A percentile compares a stretch with the other conserved stretches of the same genome.
These are phyloP conservation scores for Suillus subluteus DNA, from an alignment of 768 basidiomycete genomes.

Conservation along the genomic window DNA sequence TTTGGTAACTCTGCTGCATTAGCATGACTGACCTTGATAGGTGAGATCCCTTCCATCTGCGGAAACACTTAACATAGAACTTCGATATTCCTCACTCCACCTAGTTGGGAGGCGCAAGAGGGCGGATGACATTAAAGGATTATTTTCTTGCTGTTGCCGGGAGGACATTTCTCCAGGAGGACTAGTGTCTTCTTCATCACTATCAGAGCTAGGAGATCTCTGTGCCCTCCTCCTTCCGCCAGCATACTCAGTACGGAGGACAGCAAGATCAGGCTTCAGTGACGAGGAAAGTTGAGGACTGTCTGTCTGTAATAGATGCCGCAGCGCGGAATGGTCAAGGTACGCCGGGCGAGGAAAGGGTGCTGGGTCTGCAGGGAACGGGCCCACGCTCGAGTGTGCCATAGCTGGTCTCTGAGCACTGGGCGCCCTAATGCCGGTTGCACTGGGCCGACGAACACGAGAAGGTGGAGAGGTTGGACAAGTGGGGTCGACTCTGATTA, in stretches of 20 bases:
- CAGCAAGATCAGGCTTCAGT: conserved; percentile 40
- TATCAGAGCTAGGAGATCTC: conserved; percentile 54
- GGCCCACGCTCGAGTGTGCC: conserved; percentile 27
- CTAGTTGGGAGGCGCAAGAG: conserved; percentile 70
- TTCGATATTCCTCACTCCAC: conserved; percentile 75
- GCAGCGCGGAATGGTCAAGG: conserved; percentile 75
- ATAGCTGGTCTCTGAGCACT: conserved; percentile 30
- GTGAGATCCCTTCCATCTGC: conserved; percentile 74
- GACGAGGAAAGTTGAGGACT: conserved; percentile 37
- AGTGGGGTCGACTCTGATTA: conserved; percentile 60
- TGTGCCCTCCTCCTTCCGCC: conserved; percentile 23
- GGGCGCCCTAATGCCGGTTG: conserved; percentile 32
- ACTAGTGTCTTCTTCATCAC: conserved; percentile 68
- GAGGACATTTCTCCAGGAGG: conserved; percentile 47
- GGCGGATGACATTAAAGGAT: conserved; percentile 34
- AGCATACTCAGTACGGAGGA: conserved; percentile 24
- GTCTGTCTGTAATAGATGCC: conserved; percentile 67
- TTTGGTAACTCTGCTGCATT: conserved; percentile 7
- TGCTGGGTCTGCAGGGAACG: conserved; percentile 33
- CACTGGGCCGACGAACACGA: conserved; percentile 52
- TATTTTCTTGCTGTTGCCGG: conserved; percentile 23
- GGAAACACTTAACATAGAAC: conserved; percentile 61
- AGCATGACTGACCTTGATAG: conserved; percentile 57
- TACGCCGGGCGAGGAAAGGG: conserved; percentile 72
- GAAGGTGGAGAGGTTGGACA: conserved; percentile 51